Evolutionary conservation across 139 green algal genomes (phyloP).

Genomic region (Coccomyxa sp.): DNA sequence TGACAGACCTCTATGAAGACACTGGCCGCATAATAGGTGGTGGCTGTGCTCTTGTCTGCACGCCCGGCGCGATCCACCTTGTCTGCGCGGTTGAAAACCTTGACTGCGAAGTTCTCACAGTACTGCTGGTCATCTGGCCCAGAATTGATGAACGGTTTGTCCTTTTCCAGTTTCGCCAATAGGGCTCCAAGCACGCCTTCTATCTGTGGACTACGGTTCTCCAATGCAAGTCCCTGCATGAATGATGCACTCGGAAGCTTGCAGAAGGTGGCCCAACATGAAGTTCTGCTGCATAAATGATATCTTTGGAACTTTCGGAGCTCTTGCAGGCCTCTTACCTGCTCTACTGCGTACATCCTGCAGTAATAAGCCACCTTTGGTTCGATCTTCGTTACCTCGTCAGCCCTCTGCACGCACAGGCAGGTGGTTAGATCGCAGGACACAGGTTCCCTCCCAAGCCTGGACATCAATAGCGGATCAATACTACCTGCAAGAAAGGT

Average conservation of each 20-base stretch:
- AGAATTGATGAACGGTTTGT: constrained; percentile 45
- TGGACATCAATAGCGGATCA: not conserved
- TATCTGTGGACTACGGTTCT: constrained; percentile 54
- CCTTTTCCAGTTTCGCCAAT: constrained; percentile 50
- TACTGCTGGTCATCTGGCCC: constrained; percentile 22
- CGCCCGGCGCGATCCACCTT: constrained; percentile 57
- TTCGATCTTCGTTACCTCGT: constrained; percentile 48
- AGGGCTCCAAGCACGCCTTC: constrained; percentile 37
- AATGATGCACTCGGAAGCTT: not conserved
- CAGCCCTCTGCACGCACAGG: constrained; percentile 43
- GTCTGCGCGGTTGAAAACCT: constrained; percentile 66
- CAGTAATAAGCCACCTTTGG: constrained; percentile 32
- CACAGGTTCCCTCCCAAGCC: not conserved
- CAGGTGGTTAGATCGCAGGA: not conserved
- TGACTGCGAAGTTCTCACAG: constrained; percentile 72
- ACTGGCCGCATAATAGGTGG: constrained; percentile 79
- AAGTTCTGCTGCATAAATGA: not conserved
- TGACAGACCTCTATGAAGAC: constrained; percentile 79
- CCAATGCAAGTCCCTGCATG: constrained; percentile 52
- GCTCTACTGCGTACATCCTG: constrained; percentile 17
- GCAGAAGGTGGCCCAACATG: not conserved
- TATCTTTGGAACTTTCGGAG: no score
- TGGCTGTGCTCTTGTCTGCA: constrained; percentile 63
- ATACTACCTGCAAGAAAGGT: constrained; percentile 58
- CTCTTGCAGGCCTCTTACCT: constrained; percentile 1